phyloP scores from a whole-genome alignment of 768 basidiomycete genomes.

The Mycena amicta region DNA sequence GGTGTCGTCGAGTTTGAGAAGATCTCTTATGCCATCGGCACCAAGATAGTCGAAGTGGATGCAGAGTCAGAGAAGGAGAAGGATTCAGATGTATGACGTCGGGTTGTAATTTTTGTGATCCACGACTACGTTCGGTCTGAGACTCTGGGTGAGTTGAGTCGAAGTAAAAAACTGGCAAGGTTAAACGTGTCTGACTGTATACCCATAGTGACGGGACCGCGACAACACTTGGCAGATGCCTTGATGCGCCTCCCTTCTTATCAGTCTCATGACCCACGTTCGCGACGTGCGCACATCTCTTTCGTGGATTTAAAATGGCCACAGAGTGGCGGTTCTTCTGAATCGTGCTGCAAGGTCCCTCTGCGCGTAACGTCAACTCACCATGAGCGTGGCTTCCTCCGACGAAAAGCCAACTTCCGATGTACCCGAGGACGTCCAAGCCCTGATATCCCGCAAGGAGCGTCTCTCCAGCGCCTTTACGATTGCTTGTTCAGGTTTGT shows the following conservation, averaged over 20 bases:
- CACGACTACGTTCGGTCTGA: no score
- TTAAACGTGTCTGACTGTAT: no score
- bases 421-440: not conserved
- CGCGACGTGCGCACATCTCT: no score
- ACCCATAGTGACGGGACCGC: no score
- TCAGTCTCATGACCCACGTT: not conserved
- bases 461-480: constrained; percentile 61
- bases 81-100: no score
- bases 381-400: not conserved
- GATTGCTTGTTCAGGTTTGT: constrained; percentile 36
- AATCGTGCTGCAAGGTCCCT: no score
- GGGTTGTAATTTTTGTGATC: no score
- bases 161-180: no score
- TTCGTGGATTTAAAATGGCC: no score
- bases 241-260: not conserved
- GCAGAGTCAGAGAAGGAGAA: constrained; percentile 6
- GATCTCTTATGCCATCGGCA: constrained; percentile 22
- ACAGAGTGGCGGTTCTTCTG: no score
- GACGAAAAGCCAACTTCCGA: not conserved
- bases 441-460: constrained; percentile 36
- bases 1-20: constrained; percentile 32
- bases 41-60: constrained; percentile 6
- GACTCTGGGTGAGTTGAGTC: no score
- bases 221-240: not conserved
- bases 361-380: no score